Conservation (phyloP, 2,329 filamentous ascomycete species). For the Arthrinium phaeospermum region DNA sequence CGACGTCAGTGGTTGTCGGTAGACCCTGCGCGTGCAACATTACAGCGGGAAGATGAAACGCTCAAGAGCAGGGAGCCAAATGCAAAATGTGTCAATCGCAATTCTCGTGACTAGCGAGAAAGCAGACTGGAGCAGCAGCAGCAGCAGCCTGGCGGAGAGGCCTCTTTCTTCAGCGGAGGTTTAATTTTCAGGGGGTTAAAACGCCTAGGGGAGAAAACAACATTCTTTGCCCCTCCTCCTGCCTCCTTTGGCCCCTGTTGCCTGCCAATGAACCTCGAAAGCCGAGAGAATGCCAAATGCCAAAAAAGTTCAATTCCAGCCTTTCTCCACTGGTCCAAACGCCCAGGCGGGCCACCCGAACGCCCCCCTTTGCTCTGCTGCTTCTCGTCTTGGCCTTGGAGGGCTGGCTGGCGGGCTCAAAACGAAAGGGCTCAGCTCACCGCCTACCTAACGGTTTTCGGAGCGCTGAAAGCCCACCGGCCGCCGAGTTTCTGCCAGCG, state of each 20-base stretch:
- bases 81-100: conserved; percentile 8
- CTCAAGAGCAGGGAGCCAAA: background rate
- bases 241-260: background rate
- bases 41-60: conserved; percentile 10
- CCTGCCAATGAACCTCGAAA: background rate
- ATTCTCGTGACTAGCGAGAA: background rate
- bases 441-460: background rate
- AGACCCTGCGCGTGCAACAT: conserved; percentile 7
- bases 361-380: background rate
- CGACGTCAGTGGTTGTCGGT: conserved; percentile 12
- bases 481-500: conserved; percentile 6
- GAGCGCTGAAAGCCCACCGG: background rate
- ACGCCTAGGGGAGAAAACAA: background rate
- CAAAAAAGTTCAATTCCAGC: background rate
- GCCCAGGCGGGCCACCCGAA: background rate
- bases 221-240: background rate
- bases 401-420: background rate
- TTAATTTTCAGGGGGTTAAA: background rate
- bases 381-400: background rate
- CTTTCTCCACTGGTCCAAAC: background rate
- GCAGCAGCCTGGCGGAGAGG: background rate
- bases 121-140: background rate
- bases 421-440: background rate
- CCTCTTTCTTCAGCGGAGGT: conserved; percentile 6
- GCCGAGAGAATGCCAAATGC: background rate